A percentile compares a stretch with the other conserved stretches of the same genome.
Conservation (phyloP, 2,329 filamentous ascomycete genomes). For the Penicillium frequentans region DNA sequence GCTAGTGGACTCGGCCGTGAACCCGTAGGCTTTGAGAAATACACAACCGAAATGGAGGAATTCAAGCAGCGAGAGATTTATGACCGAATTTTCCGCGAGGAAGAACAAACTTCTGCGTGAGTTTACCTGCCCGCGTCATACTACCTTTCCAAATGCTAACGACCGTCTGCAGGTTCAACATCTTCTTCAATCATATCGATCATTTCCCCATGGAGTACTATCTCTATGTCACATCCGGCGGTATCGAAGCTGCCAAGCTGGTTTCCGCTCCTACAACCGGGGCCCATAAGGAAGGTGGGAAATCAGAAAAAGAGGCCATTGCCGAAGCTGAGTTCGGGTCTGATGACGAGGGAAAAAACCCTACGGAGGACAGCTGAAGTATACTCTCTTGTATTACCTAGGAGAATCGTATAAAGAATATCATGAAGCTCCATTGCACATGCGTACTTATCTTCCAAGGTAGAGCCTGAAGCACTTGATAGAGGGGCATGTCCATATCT, state of each 20-base stretch:
- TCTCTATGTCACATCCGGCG: constrained; percentile 71
- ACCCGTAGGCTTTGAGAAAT: constrained; percentile 75
- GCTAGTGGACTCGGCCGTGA: constrained; percentile 65
- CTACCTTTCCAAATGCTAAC: neutral
- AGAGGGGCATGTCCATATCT: too few relatives aligned
- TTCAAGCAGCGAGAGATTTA: constrained; percentile 96
- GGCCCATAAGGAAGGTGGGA: constrained; percentile 11
- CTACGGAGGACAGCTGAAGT: constrained; percentile 13
- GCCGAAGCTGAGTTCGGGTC: constrained; percentile 34
- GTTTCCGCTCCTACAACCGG: constrained; percentile 8
- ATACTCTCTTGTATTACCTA: neutral
- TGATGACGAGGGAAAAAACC: constrained; percentile 26
- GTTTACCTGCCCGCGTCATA: constrained; percentile 43
- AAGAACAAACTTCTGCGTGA: constrained; percentile 83
- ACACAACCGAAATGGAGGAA: constrained; percentile 73
- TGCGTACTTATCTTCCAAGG: too few relatives aligned
- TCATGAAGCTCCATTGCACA: neutral
- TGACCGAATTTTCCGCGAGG: constrained; percentile 82
- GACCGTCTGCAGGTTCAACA: constrained; percentile 60
- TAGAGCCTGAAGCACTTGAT: too few relatives aligned
- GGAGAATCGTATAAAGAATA: neutral
- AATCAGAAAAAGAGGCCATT: constrained; percentile 27
- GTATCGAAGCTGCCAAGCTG: constrained; percentile 60
- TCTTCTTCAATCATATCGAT: constrained; percentile 78
- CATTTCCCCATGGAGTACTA: constrained; percentile 71